Conservation (phyloP, 1,284 basidiomycete species). For the Pseudozyma tsukubaensis region DNA sequence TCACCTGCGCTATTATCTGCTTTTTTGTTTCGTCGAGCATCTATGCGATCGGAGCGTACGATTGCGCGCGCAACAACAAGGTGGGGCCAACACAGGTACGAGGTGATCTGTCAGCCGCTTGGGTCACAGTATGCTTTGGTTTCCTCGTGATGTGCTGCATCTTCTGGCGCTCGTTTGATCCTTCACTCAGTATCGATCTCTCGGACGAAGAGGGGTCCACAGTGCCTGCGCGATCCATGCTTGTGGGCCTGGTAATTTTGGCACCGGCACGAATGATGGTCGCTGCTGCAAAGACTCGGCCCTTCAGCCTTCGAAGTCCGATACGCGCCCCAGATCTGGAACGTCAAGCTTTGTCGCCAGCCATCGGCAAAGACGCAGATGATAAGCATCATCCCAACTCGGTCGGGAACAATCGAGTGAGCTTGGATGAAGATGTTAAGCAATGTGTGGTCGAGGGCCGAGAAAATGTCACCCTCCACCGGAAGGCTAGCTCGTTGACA, state of each 20-base stretch:
- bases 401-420: too few species aligned
- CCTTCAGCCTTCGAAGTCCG: too few species aligned
- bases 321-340: too few species aligned
- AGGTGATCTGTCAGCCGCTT: constrained; percentile 13
- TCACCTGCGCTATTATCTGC: constrained; percentile 19
- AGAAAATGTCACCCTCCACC: too few species aligned
- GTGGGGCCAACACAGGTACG: not conserved
- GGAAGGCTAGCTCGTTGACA: too few species aligned
- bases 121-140: constrained; percentile 11
- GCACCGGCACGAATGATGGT: not conserved
- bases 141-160: constrained; percentile 15
- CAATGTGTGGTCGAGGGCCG: too few species aligned
- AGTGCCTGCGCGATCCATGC: not conserved
- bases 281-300: not conserved
- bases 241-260: not conserved
- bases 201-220: constrained; percentile 10
- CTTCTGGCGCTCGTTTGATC: constrained; percentile 36
- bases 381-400: too few species aligned
- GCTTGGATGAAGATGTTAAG: too few species aligned
- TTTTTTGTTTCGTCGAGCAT: constrained; percentile 9
- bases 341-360: too few species aligned
- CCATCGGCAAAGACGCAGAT: too few species aligned
- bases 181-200: constrained; percentile 41
- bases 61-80: constrained; percentile 12
- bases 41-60: constrained; percentile 4